These are phyloP conservation scores for Pythium apleroticum DNA, from an alignment of 352 stramenopile genomes.

Conservation along the genomic window DNA sequence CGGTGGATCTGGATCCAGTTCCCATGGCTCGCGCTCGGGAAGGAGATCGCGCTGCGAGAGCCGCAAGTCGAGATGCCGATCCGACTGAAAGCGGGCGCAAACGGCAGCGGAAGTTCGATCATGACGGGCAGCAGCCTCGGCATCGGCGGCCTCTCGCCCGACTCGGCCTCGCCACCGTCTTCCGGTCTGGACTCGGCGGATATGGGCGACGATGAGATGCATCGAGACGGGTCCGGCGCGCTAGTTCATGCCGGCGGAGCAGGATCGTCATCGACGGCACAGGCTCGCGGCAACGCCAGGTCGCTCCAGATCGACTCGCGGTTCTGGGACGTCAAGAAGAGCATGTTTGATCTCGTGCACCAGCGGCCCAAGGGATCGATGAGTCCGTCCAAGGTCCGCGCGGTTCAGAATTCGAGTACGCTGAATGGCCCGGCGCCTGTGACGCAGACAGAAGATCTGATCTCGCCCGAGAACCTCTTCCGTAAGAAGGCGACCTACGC, in stretches of 20 bases:
- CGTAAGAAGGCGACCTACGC: conserved; percentile 65
- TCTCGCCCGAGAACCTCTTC: conserved; percentile 64
- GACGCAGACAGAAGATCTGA: conserved; percentile 51
- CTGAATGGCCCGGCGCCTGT: conserved; percentile 17
- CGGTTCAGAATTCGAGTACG: conserved; percentile 51
- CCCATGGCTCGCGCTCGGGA: conserved; percentile 87
- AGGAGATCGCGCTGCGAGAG: conserved; percentile 62
- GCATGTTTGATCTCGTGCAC: conserved; percentile 47
- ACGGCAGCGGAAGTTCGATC: neutral
- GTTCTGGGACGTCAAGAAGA: conserved; percentile 75
- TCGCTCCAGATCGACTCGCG: conserved; percentile 46
- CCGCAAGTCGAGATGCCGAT: conserved; percentile 32
- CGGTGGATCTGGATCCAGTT: conserved; percentile 94
- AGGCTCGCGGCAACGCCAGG: neutral
- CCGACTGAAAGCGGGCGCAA: neutral
- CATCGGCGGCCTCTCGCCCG: neutral
- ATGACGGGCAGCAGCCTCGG: neutral
- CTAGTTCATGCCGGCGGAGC: neutral
- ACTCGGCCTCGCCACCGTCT: neutral
- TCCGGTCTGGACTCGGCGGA: conserved; percentile 1
- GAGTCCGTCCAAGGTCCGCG: conserved; percentile 44
- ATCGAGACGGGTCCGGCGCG: conserved; percentile 5
- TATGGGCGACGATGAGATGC: conserved; percentile 12
- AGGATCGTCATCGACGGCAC: neutral
- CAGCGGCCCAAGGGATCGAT: conserved; percentile 39